Evolutionary conservation across 225 moss, liverwort and hornwort species (phyloP).

Genomic region (Sphagnum contortum): DNA sequence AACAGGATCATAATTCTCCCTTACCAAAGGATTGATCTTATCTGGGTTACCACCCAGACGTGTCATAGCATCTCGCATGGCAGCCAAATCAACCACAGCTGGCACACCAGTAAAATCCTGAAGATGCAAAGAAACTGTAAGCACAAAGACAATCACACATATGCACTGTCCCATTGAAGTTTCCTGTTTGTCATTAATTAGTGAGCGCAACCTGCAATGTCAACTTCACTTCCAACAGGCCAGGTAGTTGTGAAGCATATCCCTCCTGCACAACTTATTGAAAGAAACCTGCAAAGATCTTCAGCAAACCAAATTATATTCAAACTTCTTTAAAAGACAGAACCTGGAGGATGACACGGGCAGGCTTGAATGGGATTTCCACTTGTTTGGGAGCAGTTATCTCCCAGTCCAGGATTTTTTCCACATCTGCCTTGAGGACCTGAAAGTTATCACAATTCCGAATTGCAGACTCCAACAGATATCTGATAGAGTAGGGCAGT

Average conservation of each 20-base stretch:
- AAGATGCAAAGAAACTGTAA: neutral
- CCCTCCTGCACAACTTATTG: neutral
- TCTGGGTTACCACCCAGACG: constrained; percentile 81
- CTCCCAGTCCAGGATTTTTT: constrained; percentile 95
- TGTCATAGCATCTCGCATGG: constrained; percentile 90
- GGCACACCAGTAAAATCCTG: constrained; percentile 97
- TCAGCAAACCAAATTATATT: neutral
- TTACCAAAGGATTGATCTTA: constrained; percentile 88
- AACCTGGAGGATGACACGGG: constrained; percentile 86
- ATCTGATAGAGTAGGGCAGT: constrained; percentile 78
- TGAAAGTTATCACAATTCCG: constrained; percentile 82
- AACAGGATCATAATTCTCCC: constrained; percentile 4
- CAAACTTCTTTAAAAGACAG: neutral
- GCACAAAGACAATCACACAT: neutral
- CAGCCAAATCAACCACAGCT: constrained; percentile 89
- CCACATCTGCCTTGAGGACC: constrained; percentile 57
- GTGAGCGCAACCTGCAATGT: neutral
- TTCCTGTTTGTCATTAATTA: neutral
- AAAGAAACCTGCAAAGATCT: neutral
- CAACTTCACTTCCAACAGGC: neutral
- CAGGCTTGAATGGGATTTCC: constrained; percentile 93
- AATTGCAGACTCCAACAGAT: constrained; percentile 73
- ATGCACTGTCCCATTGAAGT: neutral
- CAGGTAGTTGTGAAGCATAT: neutral
- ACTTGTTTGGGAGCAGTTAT: constrained; percentile 74